A percentile compares a stretch with the other conserved stretches of the same genome.
phyloP scores from a whole-genome alignment of 495 filamentous ascomycete species.

The Darksidea phi region DNA sequence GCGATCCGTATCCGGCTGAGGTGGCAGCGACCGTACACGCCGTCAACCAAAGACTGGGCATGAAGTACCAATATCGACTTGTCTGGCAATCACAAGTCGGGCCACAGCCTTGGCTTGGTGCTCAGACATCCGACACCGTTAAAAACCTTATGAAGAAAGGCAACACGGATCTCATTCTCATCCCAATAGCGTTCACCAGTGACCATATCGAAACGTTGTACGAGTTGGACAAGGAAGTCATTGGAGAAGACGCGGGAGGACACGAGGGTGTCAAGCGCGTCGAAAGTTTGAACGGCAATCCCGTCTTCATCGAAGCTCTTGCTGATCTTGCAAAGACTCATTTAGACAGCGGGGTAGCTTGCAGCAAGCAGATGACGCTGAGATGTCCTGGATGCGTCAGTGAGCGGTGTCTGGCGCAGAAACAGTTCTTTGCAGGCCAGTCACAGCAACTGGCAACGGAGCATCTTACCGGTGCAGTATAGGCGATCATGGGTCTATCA shows the following conservation, averaged over 20 bases:
- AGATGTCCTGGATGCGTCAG: conserved; percentile 93
- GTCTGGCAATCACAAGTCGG: conserved; percentile 99
- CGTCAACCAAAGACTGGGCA: conserved; percentile 85
- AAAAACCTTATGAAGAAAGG: conserved; percentile 85
- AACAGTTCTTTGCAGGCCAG: conserved; percentile 72
- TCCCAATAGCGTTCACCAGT: conserved; percentile 96
- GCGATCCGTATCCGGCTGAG: conserved; percentile 94
- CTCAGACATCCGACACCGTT: conserved; percentile 87
- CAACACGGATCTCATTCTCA: conserved; percentile 83
- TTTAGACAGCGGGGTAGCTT: conserved; percentile 64
- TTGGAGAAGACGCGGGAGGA: conserved; percentile 69
- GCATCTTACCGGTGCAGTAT: background rate
- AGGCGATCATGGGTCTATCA: background rate
- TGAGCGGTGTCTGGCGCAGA: conserved; percentile 83
- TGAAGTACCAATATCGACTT: conserved; percentile 84
- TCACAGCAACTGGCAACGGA: conserved; percentile 16
- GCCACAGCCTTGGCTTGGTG: conserved; percentile 90
- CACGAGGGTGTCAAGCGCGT: conserved; percentile 82
- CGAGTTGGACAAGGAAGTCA: conserved; percentile 94
- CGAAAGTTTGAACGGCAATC: conserved; percentile 90
- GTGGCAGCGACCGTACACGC: conserved; percentile 97
- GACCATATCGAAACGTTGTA: conserved; percentile 98
- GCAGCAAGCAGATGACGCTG: conserved; percentile 81
- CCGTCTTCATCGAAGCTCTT: conserved; percentile 85
- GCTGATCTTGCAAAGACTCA: conserved; percentile 83